A percentile compares a stretch with the other conserved stretches of the same genome.
These are phyloP conservation scores for Aspergillus panamensis DNA, from an alignment of 495 filamentous ascomycete species.

Conservation along the genomic window DNA sequence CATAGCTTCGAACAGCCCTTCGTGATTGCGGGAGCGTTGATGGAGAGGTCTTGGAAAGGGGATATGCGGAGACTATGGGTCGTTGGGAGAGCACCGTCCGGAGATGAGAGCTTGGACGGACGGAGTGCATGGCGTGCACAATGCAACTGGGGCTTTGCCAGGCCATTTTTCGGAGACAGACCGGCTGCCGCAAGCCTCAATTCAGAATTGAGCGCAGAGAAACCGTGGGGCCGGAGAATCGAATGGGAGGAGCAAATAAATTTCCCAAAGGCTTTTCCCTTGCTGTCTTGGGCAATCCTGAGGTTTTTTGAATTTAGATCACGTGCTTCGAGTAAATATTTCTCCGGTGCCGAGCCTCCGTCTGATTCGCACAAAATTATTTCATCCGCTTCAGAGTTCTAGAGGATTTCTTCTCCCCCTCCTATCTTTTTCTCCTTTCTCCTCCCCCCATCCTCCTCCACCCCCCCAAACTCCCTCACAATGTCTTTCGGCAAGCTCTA, in stretches of 20 bases:
- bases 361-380: slow-evolving; percentile 39
- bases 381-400: slow-evolving; percentile 16
- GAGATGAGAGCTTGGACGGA: slow-evolving; percentile 26
- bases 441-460: slow-evolving; percentile 33
- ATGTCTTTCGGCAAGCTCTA: slow-evolving; percentile 98
- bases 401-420: slow-evolving; percentile 29
- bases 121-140: slow-evolving; percentile 37
- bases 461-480: slow-evolving; percentile 42
- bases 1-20: slow-evolving; percentile 28
- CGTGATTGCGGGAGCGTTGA: slow-evolving; percentile 15
- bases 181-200: slow-evolving; percentile 16
- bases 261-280: neutral
- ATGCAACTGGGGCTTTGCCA: slow-evolving; percentile 38
- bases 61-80: slow-evolving; percentile 18
- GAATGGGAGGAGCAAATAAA: neutral
- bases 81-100: slow-evolving; percentile 17
- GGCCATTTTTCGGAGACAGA: slow-evolving; percentile 29
- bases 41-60: slow-evolving; percentile 10
- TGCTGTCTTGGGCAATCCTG: slow-evolving; percentile 17
- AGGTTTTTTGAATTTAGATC: slow-evolving; percentile 28
- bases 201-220: neutral
- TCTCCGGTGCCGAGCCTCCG: slow-evolving; percentile 33
- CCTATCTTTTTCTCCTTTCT: slow-evolving; percentile 28
- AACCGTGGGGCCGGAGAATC: neutral
- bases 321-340: slow-evolving; percentile 32